Conservation (phyloP, 345 rosid species). For the Eucalyptus coolabah region DNA sequence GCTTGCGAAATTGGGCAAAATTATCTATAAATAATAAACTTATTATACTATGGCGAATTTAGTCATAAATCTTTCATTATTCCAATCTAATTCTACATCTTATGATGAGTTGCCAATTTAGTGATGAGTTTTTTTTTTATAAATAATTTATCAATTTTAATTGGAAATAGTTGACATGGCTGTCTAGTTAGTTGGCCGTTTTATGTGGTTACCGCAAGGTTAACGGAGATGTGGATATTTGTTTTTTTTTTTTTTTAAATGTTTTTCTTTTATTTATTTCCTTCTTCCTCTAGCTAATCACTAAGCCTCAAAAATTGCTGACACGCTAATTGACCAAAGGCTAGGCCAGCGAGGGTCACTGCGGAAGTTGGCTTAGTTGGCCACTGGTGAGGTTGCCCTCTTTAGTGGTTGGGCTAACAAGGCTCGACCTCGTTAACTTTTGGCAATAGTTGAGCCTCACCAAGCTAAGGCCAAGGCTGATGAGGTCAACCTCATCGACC, state of each 20-base stretch:
- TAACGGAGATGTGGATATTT: fast-evolving
- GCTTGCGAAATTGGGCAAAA: background rate
- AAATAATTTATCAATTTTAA: background rate
- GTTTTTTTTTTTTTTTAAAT: too few species aligned
- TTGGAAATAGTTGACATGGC: too few species aligned
- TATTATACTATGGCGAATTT: too few species aligned
- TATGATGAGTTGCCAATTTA: background rate
- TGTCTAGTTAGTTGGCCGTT: background rate
- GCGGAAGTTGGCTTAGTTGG: too few species aligned
- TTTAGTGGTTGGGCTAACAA: background rate
- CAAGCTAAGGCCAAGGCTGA: too few species aligned
- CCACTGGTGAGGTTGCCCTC: background rate
- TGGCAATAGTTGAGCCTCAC: too few species aligned
- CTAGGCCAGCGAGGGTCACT: too few species aligned
- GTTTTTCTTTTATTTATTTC: too few species aligned
- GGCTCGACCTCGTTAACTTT: too few species aligned
- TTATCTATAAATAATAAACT: background rate
- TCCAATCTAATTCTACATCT: background rate
- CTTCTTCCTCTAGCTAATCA: background rate
- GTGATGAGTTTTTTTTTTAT: too few species aligned
- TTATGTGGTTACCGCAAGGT: fast-evolving
- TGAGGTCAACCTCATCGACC: too few species aligned
- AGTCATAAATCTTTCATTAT: background rate
- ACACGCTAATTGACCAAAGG: background rate
- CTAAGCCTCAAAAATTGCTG: too few species aligned